A percentile compares a stretch with the other conserved stretches of the same genome.
Evolutionary conservation across 2,329 filamentous ascomycete genomes (phyloP).

Genomic region (Aspergillus tanneri): DNA sequence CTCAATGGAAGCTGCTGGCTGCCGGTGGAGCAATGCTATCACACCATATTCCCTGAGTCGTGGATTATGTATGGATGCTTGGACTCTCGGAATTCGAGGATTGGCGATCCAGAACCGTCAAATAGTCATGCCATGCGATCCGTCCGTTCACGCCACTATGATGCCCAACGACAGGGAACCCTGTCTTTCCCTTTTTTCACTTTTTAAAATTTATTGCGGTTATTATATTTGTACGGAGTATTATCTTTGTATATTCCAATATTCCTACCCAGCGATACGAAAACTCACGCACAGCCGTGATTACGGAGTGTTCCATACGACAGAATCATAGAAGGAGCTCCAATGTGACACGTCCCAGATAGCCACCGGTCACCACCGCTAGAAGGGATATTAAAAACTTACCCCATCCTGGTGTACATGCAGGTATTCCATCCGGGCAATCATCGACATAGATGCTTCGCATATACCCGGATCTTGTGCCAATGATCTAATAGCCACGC

Average conservation of each 20-base stretch:
- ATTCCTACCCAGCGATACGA: no score
- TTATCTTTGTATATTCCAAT: no score
- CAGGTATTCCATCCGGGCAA: background rate
- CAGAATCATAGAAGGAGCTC: background rate
- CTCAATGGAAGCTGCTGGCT: no score
- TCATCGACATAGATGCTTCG: background rate
- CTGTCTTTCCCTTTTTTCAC: no score
- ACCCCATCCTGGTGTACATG: background rate
- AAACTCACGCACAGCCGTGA: no score
- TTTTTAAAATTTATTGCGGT: no score
- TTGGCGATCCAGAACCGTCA: constrained; percentile 1
- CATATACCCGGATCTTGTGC: background rate
- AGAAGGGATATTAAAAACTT: background rate
- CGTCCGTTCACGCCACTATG: background rate
- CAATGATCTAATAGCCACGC: background rate
- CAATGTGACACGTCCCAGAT: background rate
- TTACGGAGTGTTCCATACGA: background rate
- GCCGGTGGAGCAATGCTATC: background rate
- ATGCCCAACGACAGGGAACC: background rate
- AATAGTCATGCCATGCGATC: background rate
- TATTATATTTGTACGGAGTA: no score
- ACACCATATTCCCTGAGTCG: no score
- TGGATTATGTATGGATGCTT: background rate
- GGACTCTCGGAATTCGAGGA: background rate
- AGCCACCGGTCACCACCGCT: background rate